phyloP scores from a whole-genome alignment of 768 basidiomycete species.

The Cystofilobasidium capitatum region DNA sequence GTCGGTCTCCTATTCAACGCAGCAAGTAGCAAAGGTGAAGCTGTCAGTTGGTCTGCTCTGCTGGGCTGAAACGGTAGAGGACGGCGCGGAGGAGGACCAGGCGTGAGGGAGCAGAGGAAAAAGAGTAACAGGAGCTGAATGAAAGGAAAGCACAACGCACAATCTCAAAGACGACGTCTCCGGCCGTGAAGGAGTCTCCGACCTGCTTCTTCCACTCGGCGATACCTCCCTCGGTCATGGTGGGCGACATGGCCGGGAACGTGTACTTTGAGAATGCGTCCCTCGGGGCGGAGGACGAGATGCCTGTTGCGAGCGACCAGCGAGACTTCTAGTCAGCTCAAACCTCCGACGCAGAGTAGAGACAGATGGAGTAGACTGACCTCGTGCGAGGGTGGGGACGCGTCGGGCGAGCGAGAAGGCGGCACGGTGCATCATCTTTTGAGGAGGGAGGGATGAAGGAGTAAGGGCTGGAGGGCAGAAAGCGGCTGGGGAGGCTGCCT shows the following conservation, averaged over 20 bases:
- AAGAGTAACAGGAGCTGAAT: too few species aligned
- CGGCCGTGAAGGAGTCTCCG: conserved; percentile 76
- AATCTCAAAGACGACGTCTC: conserved; percentile 93
- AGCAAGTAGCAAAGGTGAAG: not conserved
- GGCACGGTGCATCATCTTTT: conserved; percentile 25
- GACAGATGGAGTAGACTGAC: not conserved
- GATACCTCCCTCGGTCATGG: conserved; percentile 99
- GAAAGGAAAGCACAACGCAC: conserved; percentile 45
- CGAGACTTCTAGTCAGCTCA: not conserved
- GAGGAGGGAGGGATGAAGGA: not conserved
- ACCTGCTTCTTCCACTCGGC: conserved; percentile 95
- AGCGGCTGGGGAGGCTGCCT: not conserved
- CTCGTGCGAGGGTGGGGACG: conserved; percentile 14
- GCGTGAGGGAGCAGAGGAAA: too few species aligned
- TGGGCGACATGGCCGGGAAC: conserved; percentile 99
- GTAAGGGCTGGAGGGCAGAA: not conserved
- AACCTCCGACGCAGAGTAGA: not conserved
- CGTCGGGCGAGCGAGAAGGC: conserved; percentile 17
- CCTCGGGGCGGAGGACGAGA: conserved; percentile 70
- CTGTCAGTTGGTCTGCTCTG: not conserved
- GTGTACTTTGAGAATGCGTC: conserved; percentile 75
- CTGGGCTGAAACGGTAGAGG: not conserved
- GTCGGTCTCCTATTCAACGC: conserved; percentile 78
- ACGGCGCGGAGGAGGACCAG: not conserved
- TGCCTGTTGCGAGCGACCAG: conserved; percentile 46